phyloP scores from a whole-genome alignment of 2,329 filamentous ascomycete genomes.

The Ophiostoma piceae region DNA sequence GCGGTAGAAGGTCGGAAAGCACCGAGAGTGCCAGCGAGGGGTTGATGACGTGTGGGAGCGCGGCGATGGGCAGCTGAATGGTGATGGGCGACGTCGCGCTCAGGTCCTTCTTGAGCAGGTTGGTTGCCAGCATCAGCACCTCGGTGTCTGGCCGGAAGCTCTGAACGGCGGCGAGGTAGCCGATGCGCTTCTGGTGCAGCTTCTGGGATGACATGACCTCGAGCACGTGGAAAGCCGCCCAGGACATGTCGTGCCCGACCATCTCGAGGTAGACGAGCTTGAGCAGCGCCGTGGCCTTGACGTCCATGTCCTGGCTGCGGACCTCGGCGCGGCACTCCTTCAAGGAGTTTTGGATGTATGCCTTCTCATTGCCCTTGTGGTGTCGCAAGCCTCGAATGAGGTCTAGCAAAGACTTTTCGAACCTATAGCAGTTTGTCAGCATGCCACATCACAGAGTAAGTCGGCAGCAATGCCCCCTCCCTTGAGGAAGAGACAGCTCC shows the following conservation, averaged over 20 bases:
- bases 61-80: slow-evolving; percentile 78
- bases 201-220: slow-evolving; percentile 98
- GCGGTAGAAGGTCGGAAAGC: slow-evolving; percentile 77
- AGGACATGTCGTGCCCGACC: slow-evolving; percentile 99
- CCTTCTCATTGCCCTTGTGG: slow-evolving; percentile 90
- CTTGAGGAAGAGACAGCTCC: not conserved
- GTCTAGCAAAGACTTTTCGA: slow-evolving; percentile 98
- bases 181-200: slow-evolving; percentile 90
- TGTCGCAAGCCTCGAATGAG: slow-evolving; percentile 93
- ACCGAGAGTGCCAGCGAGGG: slow-evolving; percentile 87
- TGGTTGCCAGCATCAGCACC: slow-evolving; percentile 94
- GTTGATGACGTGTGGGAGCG: slow-evolving; percentile 92
- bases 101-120: slow-evolving; percentile 92
- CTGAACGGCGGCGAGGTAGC: slow-evolving; percentile 91
- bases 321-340: slow-evolving; percentile 96
- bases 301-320: slow-evolving; percentile 89
- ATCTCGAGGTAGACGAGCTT: slow-evolving; percentile 98
- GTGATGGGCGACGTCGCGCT: slow-evolving; percentile 65
- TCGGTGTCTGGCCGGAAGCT: slow-evolving; percentile 94
- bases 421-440: slow-evolving; percentile 54
- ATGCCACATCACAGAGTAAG: not conserved
- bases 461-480: not conserved
- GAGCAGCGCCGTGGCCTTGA: slow-evolving; percentile 91
- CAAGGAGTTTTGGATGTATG: slow-evolving; percentile 88
- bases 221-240: slow-evolving; percentile 96